phyloP scores from a whole-genome alignment of 1,284 basidiomycete species.

The Cerrena zonata region DNA sequence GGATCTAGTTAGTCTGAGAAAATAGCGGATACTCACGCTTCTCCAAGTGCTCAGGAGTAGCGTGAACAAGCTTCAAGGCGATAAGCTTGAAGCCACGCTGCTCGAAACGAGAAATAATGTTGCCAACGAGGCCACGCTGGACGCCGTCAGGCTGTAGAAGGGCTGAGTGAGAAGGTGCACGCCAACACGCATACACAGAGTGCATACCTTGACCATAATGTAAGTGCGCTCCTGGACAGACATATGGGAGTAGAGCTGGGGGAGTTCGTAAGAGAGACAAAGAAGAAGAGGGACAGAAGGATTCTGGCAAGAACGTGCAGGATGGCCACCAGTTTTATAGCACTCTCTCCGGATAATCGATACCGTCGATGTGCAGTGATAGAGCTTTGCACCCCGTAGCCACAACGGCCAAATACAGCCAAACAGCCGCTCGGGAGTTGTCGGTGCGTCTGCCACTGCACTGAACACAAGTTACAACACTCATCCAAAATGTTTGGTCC shows the following conservation, averaged over 20 bases:
- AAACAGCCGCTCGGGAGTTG: conserved; percentile 27
- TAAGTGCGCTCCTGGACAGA: conserved; percentile 72
- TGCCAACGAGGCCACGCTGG: conserved; percentile 90
- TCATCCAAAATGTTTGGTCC: conserved; percentile 49
- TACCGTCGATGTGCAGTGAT: too few species aligned
- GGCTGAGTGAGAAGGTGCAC: conserved; percentile 3
- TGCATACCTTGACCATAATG: conserved; percentile 80
- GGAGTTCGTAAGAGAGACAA: conserved; percentile 30
- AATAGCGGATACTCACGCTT: conserved; percentile 48
- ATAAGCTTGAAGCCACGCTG: conserved; percentile 91
- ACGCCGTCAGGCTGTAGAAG: conserved; percentile 89
- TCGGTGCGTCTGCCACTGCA: conserved; percentile 12
- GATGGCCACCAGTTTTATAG: conserved; percentile 26
- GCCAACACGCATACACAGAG: not conserved
- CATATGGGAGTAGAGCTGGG: conserved; percentile 38
- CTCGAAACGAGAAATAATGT: conserved; percentile 91
- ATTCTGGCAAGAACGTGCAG: not conserved
- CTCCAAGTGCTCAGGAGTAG: conserved; percentile 79
- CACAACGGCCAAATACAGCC: conserved; percentile 27
- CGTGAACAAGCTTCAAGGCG: conserved; percentile 81
- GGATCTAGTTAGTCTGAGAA: not conserved
- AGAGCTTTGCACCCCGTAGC: conserved; percentile 5
- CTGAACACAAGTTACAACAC: conserved; percentile 13
- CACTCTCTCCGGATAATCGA: conserved; percentile 24
- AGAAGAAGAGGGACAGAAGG: conserved; percentile 26